Evolutionary conservation across 1,284 basidiomycete species (phyloP), one percentile per base, ranked within the genome.

Genomic region (Wallemia mellicola): DNA sequence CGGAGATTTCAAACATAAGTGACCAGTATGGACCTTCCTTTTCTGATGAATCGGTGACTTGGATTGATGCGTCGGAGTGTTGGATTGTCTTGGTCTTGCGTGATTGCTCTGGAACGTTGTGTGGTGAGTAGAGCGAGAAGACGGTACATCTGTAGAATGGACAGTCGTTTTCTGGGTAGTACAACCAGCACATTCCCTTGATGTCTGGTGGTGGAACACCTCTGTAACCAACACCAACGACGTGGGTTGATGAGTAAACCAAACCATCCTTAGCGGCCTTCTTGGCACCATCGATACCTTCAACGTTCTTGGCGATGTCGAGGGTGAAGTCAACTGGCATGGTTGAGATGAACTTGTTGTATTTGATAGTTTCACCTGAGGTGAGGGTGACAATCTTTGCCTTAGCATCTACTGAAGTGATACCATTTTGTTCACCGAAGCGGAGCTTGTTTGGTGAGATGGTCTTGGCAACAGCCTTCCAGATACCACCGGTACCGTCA

Each of bases 141-240:
- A 76, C 73, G 61, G 74, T 76, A 19, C 73, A 73, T 54, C 74
- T 71, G 69, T 76, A 76, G 69, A 74, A 76, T 33, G 74, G 74
- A 54, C 71, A 71, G 68, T 74, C 68, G 63, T 72, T 70, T 63
- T 74, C 73, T 48, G 73, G 73, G 67, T 69, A 72, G 68, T 71
- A 71, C 60, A 71, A 67, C 70, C 70, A 71, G 66, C 74, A 75
- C 66, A 74, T 75, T 67, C 75, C 74, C 28, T 73, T 73, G 59
- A 75, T 75, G 26, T 73, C 65, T n/a, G 70, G 68, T 5, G 74
- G 74, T 25, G 72, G 66, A 54, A 65, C 64, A 30, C 74, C 74
- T 60, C 74, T 69, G 60, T 75, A 71, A 58, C 74, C 74, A 58
- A 75, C 68, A 59, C 74, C 74, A 33, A 76, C 69, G 57, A 76